Conservation (phyloP, 2,329 filamentous ascomycete species). For the Hypomyces perniciosus region DNA sequence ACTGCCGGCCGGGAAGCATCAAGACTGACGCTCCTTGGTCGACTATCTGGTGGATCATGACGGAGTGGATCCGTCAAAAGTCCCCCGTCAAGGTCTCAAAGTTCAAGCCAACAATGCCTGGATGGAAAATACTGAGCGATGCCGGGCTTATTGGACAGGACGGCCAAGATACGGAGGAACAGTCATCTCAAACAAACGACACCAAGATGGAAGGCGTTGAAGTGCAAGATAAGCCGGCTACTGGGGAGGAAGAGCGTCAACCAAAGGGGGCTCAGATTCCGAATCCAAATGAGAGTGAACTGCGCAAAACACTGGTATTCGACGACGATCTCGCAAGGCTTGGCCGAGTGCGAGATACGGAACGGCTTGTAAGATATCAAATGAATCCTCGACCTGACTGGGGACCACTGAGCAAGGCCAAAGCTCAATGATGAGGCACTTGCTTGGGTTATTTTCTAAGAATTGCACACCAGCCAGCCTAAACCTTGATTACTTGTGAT, state of each 20-base stretch:
- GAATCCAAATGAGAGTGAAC: constrained; percentile 26
- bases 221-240: constrained; percentile 11
- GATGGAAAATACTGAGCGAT: constrained; percentile 58
- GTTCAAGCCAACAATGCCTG: constrained; percentile 63
- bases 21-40: constrained; percentile 92
- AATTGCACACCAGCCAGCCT: neutral
- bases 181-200: constrained; percentile 16
- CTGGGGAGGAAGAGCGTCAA: constrained; percentile 16
- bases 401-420: constrained; percentile 70
- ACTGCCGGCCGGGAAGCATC: constrained; percentile 83
- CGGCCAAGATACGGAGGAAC: constrained; percentile 25
- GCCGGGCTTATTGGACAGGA: constrained; percentile 32
- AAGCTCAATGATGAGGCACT: constrained; percentile 44
- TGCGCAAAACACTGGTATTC: constrained; percentile 61
- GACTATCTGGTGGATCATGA: constrained; percentile 87
- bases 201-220: constrained; percentile 38
- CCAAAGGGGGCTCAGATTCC: constrained; percentile 17
- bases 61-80: constrained; percentile 82
- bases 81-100: constrained; percentile 68
- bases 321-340: constrained; percentile 71
- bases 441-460: constrained; percentile 17
- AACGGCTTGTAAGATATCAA: constrained; percentile 79
- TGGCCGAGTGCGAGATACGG: constrained; percentile 61
- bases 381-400: constrained; percentile 86
- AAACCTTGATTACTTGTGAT: constrained; percentile 13